A percentile compares a stretch with the other conserved stretches of the same genome.
These are phyloP conservation scores for Camellia oleifera DNA, from an alignment of 179 eudicot species.

Conservation along the genomic window DNA sequence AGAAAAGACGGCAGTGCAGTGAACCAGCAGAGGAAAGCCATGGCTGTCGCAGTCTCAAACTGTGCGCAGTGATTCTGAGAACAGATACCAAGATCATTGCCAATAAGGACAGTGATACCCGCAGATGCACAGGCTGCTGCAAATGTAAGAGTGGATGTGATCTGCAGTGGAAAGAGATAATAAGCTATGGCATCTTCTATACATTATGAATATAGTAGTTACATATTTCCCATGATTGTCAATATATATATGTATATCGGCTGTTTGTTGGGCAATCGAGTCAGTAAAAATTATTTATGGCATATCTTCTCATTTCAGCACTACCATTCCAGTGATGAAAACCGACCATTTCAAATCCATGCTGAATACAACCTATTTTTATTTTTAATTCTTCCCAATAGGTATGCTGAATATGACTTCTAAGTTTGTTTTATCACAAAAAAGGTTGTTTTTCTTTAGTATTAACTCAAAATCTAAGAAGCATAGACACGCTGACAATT, in stretches of 20 bases:
- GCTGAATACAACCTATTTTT: too few species aligned
- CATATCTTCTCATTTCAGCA: not conserved
- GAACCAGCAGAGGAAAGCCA: constrained; percentile 44
- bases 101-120: constrained; percentile 37
- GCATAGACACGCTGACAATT: too few species aligned
- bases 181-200: not conserved
- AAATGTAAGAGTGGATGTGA: constrained; percentile 39
- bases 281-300: not conserved
- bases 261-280: not conserved
- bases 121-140: constrained; percentile 40
- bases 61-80: constrained; percentile 28
- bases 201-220: not conserved
- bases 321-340: not conserved
- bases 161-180: constrained; percentile 23
- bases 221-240: not conserved
- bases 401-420: too few species aligned
- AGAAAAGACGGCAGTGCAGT: constrained; percentile 24
- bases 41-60: constrained; percentile 38
- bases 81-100: constrained; percentile 30
- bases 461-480: not conserved
- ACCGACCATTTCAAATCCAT: not conserved
- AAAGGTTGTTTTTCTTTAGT: not conserved
- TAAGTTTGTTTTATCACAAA: too few species aligned
- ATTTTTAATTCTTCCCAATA: too few species aligned
- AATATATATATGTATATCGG: not conserved